Percentiles rank a stretch among this genome's conserved stretches.
These are phyloP conservation scores for Gossypium schwendimanii DNA, from an alignment of 441 rosid species.

Conservation along the genomic window DNA sequence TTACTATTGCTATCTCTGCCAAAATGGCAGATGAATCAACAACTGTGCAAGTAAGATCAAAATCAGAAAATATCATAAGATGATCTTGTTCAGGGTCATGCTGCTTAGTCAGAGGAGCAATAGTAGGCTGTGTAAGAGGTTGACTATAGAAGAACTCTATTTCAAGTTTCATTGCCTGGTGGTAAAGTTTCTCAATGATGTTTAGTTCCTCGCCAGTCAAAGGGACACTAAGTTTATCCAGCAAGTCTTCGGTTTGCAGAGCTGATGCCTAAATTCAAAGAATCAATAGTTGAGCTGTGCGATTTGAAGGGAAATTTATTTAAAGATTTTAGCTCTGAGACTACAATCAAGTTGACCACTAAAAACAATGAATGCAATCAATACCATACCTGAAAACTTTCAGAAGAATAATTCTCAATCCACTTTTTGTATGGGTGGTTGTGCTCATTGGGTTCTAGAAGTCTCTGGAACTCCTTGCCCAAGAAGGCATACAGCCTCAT, in stretches of 20 bases:
- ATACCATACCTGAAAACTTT: conserved; percentile 59
- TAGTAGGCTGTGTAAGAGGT: conserved; percentile 55
- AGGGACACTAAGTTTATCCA: conserved; percentile 84
- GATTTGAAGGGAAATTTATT: conserved; percentile 20
- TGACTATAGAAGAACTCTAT: conserved; percentile 81
- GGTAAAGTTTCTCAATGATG: conserved; percentile 84
- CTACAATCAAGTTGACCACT: conserved; percentile 15
- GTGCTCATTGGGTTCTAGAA: conserved; percentile 36
- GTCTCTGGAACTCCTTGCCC: conserved; percentile 57
- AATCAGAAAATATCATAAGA: conserved; percentile 75
- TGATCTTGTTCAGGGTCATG: conserved; percentile 46
- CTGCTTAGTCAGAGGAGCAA: conserved; percentile 58
- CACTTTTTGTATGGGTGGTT: conserved; percentile 75
- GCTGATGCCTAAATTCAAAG: conserved; percentile 64
- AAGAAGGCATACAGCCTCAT: conserved; percentile 84
- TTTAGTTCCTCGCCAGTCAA: conserved; percentile 96
- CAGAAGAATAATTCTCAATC: conserved; percentile 70
- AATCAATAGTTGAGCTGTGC: conserved; percentile 27
- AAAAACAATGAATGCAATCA: background rate
- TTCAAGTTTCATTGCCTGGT: conserved; percentile 96
- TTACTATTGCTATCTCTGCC: conserved; percentile 91
- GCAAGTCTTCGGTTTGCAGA: conserved; percentile 80
- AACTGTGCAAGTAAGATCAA: conserved; percentile 88
- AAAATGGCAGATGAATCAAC: conserved; percentile 95
- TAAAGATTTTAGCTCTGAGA: conserved; percentile 20